Evolutionary conservation across 768 basidiomycete genomes (phyloP).

Genomic region (Nidularia sp.): DNA sequence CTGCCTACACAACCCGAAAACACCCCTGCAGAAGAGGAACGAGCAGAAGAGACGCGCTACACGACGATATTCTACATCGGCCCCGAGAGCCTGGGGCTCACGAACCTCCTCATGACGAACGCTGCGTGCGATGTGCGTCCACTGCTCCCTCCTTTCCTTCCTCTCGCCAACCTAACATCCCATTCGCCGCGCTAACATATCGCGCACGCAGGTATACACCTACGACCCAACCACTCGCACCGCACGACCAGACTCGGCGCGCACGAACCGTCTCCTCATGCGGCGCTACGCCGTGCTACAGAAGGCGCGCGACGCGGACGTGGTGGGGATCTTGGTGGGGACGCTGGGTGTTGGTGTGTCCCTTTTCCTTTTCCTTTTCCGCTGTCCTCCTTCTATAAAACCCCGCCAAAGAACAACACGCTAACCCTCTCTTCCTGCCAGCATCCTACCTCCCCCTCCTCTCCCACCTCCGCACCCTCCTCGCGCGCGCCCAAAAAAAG

Average conservation of each 20-base stretch:
- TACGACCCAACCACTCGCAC: conserved; percentile 59
- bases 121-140: conserved; percentile 52
- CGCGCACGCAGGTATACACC: conserved; percentile 55
- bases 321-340: conserved; percentile 93
- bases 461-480: conserved; percentile 67
- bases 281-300: conserved; percentile 85
- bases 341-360: conserved; percentile 82
- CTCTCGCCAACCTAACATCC: not conserved
- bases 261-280: conserved; percentile 83
- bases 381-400: too few species aligned
- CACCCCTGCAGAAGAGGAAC: not conserved
- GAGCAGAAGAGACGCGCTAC: not conserved
- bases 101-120: conserved; percentile 86
- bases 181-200: too few species aligned
- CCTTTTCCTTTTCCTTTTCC: conserved; percentile 3
- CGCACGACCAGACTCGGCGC: conserved; percentile 54
- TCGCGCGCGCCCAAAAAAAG: conserved; percentile 74
- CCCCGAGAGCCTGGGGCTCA: conserved; percentile 71
- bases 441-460: conserved; percentile 87
- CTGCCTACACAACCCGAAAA: not conserved
- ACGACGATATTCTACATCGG: conserved; percentile 59
- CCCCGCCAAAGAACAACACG: too few species aligned
- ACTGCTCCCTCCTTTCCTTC: not conserved
- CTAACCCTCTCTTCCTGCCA: conserved; percentile 16
- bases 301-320: conserved; percentile 86